These are phyloP conservation scores for Eucommia ulmoides DNA, from an alignment of 257 asterid genomes.

Conservation along the genomic window DNA sequence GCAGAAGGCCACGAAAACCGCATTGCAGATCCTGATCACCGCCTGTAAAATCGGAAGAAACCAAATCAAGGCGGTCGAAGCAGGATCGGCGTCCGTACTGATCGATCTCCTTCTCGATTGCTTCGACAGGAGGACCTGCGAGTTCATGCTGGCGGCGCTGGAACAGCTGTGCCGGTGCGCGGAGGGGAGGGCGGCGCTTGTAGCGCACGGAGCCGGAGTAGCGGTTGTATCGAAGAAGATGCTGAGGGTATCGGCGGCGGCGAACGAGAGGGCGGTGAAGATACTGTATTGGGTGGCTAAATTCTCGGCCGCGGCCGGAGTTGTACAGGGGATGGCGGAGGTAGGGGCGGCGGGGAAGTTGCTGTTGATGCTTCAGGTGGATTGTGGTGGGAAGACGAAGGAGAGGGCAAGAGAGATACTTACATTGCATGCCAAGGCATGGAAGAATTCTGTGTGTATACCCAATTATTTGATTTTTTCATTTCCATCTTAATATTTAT, in stretches of 20 bases:
- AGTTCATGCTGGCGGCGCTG: constrained; percentile 31
- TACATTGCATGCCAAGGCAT: constrained; percentile 11
- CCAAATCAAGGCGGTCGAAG: constrained; percentile 45
- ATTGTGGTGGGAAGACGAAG: constrained; percentile 46
- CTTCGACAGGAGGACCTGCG: constrained; percentile 28
- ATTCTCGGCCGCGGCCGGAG: constrained; percentile 32
- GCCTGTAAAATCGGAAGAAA: constrained; percentile 50
- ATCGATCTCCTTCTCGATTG: constrained; percentile 45
- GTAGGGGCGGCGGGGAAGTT: constrained; percentile 60
- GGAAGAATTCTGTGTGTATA: constrained; percentile 60
- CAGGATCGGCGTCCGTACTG: constrained; percentile 24
- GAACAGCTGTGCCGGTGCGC: constrained; percentile 74
- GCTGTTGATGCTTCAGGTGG: constrained; percentile 51
- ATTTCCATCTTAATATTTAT: constrained; percentile 21
- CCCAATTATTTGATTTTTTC: constrained; percentile 26
- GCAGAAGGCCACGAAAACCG: constrained; percentile 27
- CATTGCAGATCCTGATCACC: constrained; percentile 27
- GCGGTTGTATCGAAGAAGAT: constrained; percentile 76
- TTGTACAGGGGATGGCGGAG: constrained; percentile 61
- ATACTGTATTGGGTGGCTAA: constrained; percentile 44
- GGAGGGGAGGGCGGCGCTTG: constrained; percentile 66
- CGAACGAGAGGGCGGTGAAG: constrained; percentile 56
- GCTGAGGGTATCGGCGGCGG: constrained; percentile 62
- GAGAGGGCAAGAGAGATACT: constrained; percentile 64
- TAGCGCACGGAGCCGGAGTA: constrained; percentile 63